Evolutionary conservation across 176 grass and related monocot genomes (phyloP), one percentile per base, ranked within the genome.

Genomic region (Oropetium thomaeum): DNA sequence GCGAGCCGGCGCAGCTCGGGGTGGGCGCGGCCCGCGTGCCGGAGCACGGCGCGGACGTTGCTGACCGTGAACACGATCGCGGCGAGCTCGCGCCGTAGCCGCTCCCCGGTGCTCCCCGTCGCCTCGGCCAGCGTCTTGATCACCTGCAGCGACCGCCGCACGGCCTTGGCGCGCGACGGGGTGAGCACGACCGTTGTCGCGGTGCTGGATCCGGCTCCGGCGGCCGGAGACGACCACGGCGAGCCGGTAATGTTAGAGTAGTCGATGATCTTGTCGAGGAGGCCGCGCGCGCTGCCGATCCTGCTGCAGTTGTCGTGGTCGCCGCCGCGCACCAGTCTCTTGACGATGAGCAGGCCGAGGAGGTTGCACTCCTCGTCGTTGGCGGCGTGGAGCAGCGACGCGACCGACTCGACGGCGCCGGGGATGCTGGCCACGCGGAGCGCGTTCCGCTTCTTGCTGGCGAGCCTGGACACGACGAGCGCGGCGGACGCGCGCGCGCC

Each of bases 31-130:
- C n/a, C n/a, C 27, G 65, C 74, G 29, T 85, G 34, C 30, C 40
- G 85, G 37, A 97, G 80, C 33, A 97, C 81, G 17, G 83, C 80
- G n/a, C 88, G 70, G 70, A 97, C 85, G 88, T 93, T 97, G 83
- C 90, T 93, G 4, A 82, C 82, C 1, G 85, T 89, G 53, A 97
- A 91, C 42, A 93, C 86, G 58, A 90, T 89, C 77, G 87, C 86
- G 2, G 85, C 81, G 0, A 97, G 75, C 45, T 90, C 94, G 0
- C 57, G 65, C 34, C 88, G 64, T 25, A 97, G 89, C 54, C 71
- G n/a, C 65, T 51, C 82, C 19, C 90, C 88, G 0, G 81, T 89
- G 20, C 77, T 54, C 3, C 90, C 88, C 22, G 83, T 87, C 4
- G 90, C 89, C 65, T 80, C 92, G 17, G 81, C 66, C 8, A 97